phyloP scores from a whole-genome alignment of 345 rosid species.

The Kandelia obovata region DNA sequence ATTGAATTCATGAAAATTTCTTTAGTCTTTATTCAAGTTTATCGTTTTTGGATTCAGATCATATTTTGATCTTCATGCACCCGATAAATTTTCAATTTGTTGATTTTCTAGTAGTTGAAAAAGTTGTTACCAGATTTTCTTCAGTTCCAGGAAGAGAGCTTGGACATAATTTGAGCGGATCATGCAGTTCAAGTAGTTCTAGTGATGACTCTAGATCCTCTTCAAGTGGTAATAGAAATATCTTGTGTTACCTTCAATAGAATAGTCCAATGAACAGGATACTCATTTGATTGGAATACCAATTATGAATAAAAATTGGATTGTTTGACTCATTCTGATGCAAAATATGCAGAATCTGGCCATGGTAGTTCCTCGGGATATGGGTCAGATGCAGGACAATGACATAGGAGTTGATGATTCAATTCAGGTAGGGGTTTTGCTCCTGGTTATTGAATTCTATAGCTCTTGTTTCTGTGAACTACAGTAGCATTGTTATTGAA shows the following conservation, averaged over 20 bases:
- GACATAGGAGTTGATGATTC: constrained; percentile 20
- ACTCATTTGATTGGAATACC: background rate
- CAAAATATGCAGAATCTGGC: constrained; percentile 40
- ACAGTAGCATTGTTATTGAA: too few relatives aligned
- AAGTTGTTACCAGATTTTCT: constrained; percentile 16
- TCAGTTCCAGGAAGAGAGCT: constrained; percentile 32
- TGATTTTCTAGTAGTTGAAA: constrained; percentile 25
- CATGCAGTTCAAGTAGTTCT: constrained; percentile 47
- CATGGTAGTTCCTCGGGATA: constrained; percentile 35
- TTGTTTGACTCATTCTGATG: background rate
- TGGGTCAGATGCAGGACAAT: constrained; percentile 28
- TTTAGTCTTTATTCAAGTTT: background rate
- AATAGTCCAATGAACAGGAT: background rate
- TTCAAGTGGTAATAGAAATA: constrained; percentile 39
- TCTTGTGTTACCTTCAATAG: background rate
- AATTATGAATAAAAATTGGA: background rate
- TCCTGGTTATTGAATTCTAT: constrained; percentile 6
- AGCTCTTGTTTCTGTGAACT: constrained; percentile 9
- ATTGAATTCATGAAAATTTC: constrained; percentile 5
- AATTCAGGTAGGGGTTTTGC: constrained; percentile 23
- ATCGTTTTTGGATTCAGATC: background rate
- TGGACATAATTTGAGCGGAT: constrained; percentile 30
- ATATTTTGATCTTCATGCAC: background rate
- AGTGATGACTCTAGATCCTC: constrained; percentile 46
- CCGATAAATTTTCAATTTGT: background rate